Conservation (phyloP, 2,329 filamentous ascomycete species). For the Fusarium pseudograminearum region DNA sequence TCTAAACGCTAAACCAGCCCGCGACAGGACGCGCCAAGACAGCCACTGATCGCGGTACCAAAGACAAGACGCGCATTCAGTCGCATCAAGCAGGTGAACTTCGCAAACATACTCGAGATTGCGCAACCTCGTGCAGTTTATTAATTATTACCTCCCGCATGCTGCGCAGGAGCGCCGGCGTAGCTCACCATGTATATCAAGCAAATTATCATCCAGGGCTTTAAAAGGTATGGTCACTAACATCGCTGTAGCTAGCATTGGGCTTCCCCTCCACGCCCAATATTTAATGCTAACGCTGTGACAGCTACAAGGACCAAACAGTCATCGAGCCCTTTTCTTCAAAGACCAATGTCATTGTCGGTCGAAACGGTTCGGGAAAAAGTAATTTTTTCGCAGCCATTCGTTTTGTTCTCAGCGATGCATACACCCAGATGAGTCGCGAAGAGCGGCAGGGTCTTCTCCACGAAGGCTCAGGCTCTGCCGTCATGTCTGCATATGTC, state of each 20-base stretch:
- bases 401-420: slow-evolving; percentile 97
- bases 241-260: background rate
- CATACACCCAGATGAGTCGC: slow-evolving; percentile 93
- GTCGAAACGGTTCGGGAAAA: slow-evolving; percentile 98
- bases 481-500: slow-evolving; percentile 99
- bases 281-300: slow-evolving; percentile 39
- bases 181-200: slow-evolving; percentile 90
- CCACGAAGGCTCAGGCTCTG: slow-evolving; percentile 98
- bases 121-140: slow-evolving; percentile 44
- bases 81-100: slow-evolving; percentile 41
- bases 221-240: slow-evolving; percentile 81
- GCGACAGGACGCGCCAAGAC: slow-evolving; percentile 45
- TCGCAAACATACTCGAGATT: slow-evolving; percentile 41
- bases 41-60: slow-evolving; percentile 47
- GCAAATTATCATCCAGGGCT: slow-evolving; percentile 99
- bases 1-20: slow-evolving; percentile 7
- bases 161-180: slow-evolving; percentile 56
- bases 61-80: slow-evolving; percentile 48
- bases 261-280: slow-evolving; percentile 6
- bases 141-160: slow-evolving; percentile 47
- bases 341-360: slow-evolving; percentile 98
- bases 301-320: slow-evolving; percentile 98
- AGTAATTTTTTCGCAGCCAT: slow-evolving; percentile 99
- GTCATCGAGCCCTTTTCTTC: slow-evolving; percentile 98
- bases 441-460: slow-evolving; percentile 95